Evolutionary conservation across 257 asterid species (phyloP), one percentile per base, ranked within the genome.

Genomic region (Solanum arcanum): DNA sequence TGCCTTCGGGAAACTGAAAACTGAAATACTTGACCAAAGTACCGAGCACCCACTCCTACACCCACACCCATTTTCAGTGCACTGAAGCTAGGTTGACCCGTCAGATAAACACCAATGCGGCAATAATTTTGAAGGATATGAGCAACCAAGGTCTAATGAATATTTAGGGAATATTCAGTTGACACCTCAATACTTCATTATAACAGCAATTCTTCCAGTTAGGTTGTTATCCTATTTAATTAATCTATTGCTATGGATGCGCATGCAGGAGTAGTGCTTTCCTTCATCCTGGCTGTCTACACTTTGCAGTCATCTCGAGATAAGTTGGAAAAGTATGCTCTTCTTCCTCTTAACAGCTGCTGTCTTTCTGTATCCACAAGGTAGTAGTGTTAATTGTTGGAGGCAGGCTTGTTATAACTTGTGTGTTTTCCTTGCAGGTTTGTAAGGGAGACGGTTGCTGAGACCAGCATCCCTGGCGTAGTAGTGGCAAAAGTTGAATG

Each of bases 401-500:
- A 77, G 69, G 87, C 84, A 86, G 23, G 75, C 27, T 46, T 66
- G 78, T 72, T 78, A 66, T 52, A 3, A 20, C 10, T 64, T 77
- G 68, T 82, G 29, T 77, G 84, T 64, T 49, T 37, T 47, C 39
- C 64, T 86, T 66, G 81, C 91, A 95, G 99, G 94, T 95, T 96
- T 87, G 96, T 96, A 89, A 91, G 87, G 92, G 99, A 96, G 93
- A 90, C 98, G 42, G 97, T 93, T 81, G 96, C 95, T 74, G 98
- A 97, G 52, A 94, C 96, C 94, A 94, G 94, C 91, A 88, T 93
- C 90, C 92, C 96, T 47, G 93, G 94, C 41, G 99, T 93, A 89
- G 98, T 93, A 66, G 90, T 94, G 86, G 98, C 96, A 46, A 96
- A 96, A 96, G 98, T 97, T 86, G 99, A 97, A 91, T 97, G 93